Percentiles rank a stretch among this genome's conserved stretches.
These are phyloP conservation scores for Lactarius pseudohatsudake DNA, from an alignment of 768 basidiomycete species.

Conservation along the genomic window DNA sequence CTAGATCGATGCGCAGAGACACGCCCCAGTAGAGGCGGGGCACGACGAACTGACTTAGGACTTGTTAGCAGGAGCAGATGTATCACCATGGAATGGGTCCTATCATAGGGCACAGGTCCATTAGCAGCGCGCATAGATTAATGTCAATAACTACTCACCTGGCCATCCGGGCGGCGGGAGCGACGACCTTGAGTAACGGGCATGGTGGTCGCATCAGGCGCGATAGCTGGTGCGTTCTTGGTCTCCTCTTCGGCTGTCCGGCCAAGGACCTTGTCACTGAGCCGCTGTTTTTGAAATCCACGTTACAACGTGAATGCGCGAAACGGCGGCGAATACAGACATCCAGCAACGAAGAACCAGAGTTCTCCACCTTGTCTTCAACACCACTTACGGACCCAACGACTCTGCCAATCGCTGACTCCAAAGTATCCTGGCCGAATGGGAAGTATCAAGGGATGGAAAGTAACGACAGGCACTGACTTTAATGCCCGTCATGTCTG, in stretches of 20 bases:
- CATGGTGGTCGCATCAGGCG: no score
- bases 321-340: conserved; percentile 5
- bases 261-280: no score
- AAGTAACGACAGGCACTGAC: background rate
- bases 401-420: background rate
- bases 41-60: background rate
- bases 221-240: no score
- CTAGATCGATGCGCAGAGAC: background rate
- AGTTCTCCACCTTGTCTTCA: background rate
- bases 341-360: background rate
- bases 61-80: background rate
- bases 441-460: background rate
- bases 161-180: no score
- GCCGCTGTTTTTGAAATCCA: background rate
- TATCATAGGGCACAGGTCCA: conserved; percentile 10
- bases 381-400: background rate
- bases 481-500: conserved; percentile 6
- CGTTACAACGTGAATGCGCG: background rate
- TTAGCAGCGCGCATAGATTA: background rate
- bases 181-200: no score
- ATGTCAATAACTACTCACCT: no score
- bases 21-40: background rate
- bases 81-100: conserved; percentile 11
- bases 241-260: no score
- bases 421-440: background rate